Percentiles rank a stretch among this genome's conserved stretches.
phyloP scores from a whole-genome alignment of 2,329 filamentous ascomycete genomes.

The Fusarium nisikadoi region DNA sequence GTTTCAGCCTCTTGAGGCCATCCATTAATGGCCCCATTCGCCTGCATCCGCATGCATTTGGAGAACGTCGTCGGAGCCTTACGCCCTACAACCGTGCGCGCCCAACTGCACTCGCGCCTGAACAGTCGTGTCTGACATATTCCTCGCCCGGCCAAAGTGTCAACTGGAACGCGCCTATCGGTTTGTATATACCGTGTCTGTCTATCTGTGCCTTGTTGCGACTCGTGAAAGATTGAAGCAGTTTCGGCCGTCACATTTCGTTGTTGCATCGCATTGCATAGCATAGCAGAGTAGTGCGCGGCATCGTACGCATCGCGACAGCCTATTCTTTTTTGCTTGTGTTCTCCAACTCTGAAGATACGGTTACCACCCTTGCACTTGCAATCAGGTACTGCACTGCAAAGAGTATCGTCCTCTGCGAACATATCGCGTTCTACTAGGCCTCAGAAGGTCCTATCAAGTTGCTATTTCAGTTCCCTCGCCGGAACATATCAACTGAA shows the following conservation, averaged over 20 bases:
- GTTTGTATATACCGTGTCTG: conserved; percentile 40
- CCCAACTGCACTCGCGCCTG: conserved; percentile 44
- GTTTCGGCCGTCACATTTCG: conserved; percentile 33
- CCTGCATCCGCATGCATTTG: conserved; percentile 37
- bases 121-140: conserved; percentile 29
- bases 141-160: conserved; percentile 36
- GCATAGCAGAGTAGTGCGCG: conserved; percentile 13
- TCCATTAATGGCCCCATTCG: conserved; percentile 36
- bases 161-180: conserved; percentile 30
- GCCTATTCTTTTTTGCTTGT: conserved; percentile 10
- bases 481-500: conserved; percentile 27
- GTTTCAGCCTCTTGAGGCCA: conserved; percentile 40
- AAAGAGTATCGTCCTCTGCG: conserved; percentile 15
- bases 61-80: conserved; percentile 41
- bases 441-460: conserved; percentile 30
- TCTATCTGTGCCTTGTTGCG: conserved; percentile 39
- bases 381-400: conserved; percentile 18
- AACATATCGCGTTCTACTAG: conserved; percentile 26
- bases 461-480: conserved; percentile 32
- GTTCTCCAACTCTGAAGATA: conserved; percentile 9
- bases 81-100: conserved; percentile 40
- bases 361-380: conserved; percentile 11
- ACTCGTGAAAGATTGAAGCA: conserved; percentile 38
- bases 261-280: conserved; percentile 29
- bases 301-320: conserved; percentile 8